Evolutionary conservation across 805 yeast species (phyloP).

Genomic region (Ogataea henricii): DNA sequence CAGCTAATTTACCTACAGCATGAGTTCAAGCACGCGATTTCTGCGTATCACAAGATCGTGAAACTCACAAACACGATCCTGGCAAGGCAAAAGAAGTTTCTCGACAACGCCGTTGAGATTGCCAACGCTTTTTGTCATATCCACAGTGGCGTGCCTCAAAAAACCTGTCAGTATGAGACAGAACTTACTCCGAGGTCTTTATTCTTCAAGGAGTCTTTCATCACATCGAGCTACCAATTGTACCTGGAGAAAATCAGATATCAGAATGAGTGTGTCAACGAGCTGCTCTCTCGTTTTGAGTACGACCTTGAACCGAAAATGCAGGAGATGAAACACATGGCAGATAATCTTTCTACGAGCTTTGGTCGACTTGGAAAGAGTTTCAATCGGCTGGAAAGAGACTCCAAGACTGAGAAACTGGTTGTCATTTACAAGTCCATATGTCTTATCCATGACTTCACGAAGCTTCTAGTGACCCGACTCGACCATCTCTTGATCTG

Average conservation of each 20-base stretch:
- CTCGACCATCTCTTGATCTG: conserved; percentile 5
- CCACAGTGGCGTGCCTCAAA: conserved; percentile 14
- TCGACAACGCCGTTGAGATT: conserved; percentile 13
- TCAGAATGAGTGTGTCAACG: conserved; percentile 20
- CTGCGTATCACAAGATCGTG: conserved; percentile 10
- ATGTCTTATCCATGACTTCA: conserved; percentile 4
- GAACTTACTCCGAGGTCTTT: conserved; percentile 27
- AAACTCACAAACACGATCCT: conserved; percentile 14
- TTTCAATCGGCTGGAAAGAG: conserved; percentile 14
- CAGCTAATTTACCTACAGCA: conserved; percentile 19
- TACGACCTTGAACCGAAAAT: conserved; percentile 13
- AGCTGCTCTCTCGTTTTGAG: conserved; percentile 21
- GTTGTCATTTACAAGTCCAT: conserved; percentile 11
- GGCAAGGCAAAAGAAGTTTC: conserved; percentile 15
- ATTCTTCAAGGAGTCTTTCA: conserved; percentile 26
- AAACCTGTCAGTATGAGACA: not conserved
- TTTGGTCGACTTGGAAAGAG: conserved; percentile 4
- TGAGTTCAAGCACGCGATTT: conserved; percentile 16
- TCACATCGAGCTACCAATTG: conserved; percentile 28
- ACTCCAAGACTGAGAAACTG: conserved; percentile 11
- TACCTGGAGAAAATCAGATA: conserved; percentile 21
- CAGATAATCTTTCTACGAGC: not conserved
- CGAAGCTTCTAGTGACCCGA: conserved; percentile 3
- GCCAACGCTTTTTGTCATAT: conserved; percentile 17
- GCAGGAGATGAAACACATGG: conserved; percentile 6